These are phyloP conservation scores for Erysimum cheiranthoides DNA, from an alignment of 345 rosid genomes.

Conservation along the genomic window DNA sequence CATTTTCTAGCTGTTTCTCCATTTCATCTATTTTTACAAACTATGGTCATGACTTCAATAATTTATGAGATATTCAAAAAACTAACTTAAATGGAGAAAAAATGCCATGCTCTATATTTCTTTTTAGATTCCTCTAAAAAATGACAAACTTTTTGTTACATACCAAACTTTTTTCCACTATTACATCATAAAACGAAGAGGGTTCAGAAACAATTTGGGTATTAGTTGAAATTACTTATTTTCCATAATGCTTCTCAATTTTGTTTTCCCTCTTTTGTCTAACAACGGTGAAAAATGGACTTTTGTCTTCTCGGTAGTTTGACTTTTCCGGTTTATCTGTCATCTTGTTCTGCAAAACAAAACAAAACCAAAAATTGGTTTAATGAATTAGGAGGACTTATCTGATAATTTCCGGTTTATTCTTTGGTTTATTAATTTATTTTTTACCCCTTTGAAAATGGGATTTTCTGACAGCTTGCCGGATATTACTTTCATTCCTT, in stretches of 20 bases:
- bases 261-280: slow-evolving; percentile 9
- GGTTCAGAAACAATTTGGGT: slow-evolving; percentile 6
- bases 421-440: neutral
- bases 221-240: slow-evolving; percentile 10
- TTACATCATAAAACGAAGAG: slow-evolving; percentile 17
- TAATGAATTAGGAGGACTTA: neutral
- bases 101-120: neutral
- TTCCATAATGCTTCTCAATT: neutral
- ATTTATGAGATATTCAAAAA: neutral
- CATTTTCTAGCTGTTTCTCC: neutral
- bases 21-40: neutral
- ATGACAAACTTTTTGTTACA: slow-evolving; percentile 18
- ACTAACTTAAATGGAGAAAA: neutral
- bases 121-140: slow-evolving; percentile 14
- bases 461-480: slow-evolving; percentile 57
- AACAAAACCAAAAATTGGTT: neutral
- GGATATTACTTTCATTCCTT: slow-evolving; percentile 62
- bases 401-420: slow-evolving; percentile 16
- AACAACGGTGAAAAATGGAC: slow-evolving; percentile 22
- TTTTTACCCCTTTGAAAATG: slow-evolving; percentile 53
- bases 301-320: neutral
- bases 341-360: slow-evolving; percentile 29
- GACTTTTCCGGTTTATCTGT: slow-evolving; percentile 23
- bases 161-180: neutral
- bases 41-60: neutral